Percentiles rank a stretch among this genome's conserved stretches.
Evolutionary conservation across 306 rosid genomes (phyloP).

Genomic region (Lathyrus tuberosus): DNA sequence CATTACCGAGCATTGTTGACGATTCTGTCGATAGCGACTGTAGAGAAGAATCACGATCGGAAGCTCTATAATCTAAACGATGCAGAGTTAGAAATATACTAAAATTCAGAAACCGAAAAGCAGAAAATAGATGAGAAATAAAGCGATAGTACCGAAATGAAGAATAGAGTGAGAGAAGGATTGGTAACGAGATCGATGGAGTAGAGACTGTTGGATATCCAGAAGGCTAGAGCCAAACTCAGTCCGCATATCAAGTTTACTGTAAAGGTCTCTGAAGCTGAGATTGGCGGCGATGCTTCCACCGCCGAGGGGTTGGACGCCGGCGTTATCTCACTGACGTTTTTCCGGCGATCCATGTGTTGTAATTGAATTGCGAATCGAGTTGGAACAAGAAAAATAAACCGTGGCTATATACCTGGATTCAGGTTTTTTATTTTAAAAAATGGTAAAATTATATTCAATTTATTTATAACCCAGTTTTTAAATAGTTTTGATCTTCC

Average conservation of each 20-base stretch:
- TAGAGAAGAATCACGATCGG: conserved; percentile 45
- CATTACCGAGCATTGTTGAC: conserved; percentile 42
- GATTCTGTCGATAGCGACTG: conserved; percentile 46
- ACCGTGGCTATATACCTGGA: background rate
- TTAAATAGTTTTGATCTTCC: too few relatives aligned
- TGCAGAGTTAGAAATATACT: background rate
- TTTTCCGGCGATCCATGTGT: conserved; percentile 36
- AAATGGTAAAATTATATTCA: too few relatives aligned
- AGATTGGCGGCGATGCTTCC: conserved; percentile 16
- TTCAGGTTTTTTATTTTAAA: background rate
- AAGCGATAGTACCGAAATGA: conserved; percentile 46
- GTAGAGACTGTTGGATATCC: conserved; percentile 26
- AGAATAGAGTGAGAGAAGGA: conserved; percentile 48
- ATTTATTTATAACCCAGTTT: too few relatives aligned
- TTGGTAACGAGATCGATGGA: conserved; percentile 40
- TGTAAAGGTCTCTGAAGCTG: conserved; percentile 34
- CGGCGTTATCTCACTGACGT: conserved; percentile 22
- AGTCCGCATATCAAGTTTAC: conserved; percentile 25
- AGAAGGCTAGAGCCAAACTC: conserved; percentile 38
- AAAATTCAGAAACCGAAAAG: background rate
- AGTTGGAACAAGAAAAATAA: background rate
- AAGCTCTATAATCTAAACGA: conserved; percentile 43
- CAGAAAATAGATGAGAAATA: background rate
- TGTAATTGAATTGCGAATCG: too few relatives aligned
- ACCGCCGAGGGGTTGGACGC: conserved; percentile 5